Evolutionary conservation across 208 protist species (phyloP).

Genomic region (Herpetomonas muscarum): DNA sequence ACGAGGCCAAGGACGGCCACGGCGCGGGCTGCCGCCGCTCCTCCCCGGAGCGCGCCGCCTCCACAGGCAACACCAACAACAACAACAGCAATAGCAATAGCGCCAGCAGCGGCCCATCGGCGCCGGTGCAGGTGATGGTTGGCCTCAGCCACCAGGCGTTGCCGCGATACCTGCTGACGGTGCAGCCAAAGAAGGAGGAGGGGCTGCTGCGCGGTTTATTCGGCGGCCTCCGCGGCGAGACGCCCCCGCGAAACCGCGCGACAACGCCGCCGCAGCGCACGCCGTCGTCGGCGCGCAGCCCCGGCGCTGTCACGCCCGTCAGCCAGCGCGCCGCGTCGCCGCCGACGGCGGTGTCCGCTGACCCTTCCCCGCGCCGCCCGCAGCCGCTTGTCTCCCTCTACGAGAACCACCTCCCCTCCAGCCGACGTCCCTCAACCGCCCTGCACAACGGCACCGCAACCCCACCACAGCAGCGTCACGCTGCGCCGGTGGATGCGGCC

Average conservation of each 20-base stretch:
- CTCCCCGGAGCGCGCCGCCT: constrained; percentile 4
- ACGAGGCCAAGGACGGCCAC: constrained; percentile 12
- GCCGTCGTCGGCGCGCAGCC: no score
- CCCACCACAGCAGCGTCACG: no score
- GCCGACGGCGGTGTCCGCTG: no score
- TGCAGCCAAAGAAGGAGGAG: constrained; percentile 11
- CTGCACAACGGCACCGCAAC: no score
- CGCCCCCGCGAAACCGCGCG: background rate
- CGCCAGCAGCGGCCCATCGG: constrained; percentile 7
- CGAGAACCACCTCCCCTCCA: no score
- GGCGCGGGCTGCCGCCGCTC: constrained; percentile 1
- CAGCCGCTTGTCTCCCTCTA: no score
- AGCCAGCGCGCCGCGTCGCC: no score
- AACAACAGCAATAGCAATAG: background rate
- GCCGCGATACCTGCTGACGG: constrained; percentile 60
- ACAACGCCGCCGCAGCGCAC: background rate
- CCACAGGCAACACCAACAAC: constrained; percentile 8
- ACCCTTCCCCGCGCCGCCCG: no score
- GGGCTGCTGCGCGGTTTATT: background rate
- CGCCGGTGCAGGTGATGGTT: constrained; percentile 33
- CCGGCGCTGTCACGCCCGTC: no score
- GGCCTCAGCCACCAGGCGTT: constrained; percentile 57
- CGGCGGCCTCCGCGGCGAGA: background rate
- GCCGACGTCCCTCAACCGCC: no score
- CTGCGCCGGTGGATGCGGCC: no score